Evolutionary conservation across 306 rosid genomes (phyloP), one percentile per base, ranked within the genome.

Genomic region (Cucumis hystrix): DNA sequence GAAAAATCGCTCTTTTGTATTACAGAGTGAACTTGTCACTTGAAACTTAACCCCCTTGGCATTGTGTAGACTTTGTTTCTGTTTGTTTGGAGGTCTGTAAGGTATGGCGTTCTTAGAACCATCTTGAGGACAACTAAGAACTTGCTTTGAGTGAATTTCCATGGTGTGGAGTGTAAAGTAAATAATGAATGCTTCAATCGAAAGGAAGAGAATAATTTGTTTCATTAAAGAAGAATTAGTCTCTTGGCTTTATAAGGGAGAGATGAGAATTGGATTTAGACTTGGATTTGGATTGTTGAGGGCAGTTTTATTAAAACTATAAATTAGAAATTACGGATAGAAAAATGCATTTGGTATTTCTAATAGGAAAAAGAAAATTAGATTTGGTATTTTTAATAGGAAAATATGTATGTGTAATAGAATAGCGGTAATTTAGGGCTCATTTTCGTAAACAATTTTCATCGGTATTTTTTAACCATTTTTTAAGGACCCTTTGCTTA

Each of bases 41-140:
- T 82, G 81, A 33, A 86, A 80, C 78, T 79, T 89, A 23, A 88
- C 80, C 51, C 79, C 80, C 51, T 80, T 82, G 17, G 84, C 88
- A 77, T 47, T 81, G 54, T 78, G 9, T 1, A 82, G 76, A 1
- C 75, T 79, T 3, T 33, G 8, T 39, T n/a, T 40, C 4, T 39
- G 6, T 17, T 28, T 28, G 30, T 28, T 2, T 28, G 71, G 71
- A 64, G 47, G 47, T 35, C 7, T 37, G 25, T 1, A 10, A 13
- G 39, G 10, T 7, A 0, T 30, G 68, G 17, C 20, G 6, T 2
- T 61, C 10, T 5, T 14, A 2, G 5, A 6, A 25, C 70, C 41
- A 16, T 64, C 2, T 6, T 3, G 11, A 7, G 40, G 5, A 14
- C 2, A 21, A 4, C 2, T 18, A 30, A 11, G 8, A 23, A 20